A percentile compares a stretch with the other conserved stretches of the same genome.
These are phyloP conservation scores for Jaapia argillacea DNA, from an alignment of 768 basidiomycete genomes.

Conservation along the genomic window DNA sequence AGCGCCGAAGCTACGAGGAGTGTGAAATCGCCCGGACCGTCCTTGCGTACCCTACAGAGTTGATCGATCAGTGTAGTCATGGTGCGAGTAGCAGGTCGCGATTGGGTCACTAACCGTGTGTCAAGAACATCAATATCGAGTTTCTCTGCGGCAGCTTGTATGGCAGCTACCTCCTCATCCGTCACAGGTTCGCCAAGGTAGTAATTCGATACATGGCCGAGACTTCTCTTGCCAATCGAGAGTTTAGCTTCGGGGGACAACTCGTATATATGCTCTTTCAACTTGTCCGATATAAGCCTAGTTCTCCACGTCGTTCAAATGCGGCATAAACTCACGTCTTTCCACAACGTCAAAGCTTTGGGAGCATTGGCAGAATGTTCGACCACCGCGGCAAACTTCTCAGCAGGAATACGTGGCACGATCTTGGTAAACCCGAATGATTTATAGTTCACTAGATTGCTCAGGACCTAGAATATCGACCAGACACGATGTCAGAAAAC, in stretches of 20 bases:
- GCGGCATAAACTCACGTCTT: slow-evolving; percentile 29
- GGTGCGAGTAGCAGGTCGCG: too few species aligned
- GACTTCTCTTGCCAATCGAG: slow-evolving; percentile 69
- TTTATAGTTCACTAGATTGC: slow-evolving; percentile 67
- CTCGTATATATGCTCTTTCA: slow-evolving; percentile 70
- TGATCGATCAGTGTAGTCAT: not conserved
- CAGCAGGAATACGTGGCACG: slow-evolving; percentile 54
- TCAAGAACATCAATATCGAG: slow-evolving; percentile 71
- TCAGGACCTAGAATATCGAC: slow-evolving; percentile 27
- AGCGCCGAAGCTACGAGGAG: slow-evolving; percentile 69
- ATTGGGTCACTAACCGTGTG: slow-evolving; percentile 45
- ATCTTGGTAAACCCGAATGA: slow-evolving; percentile 84
- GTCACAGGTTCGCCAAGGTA: slow-evolving; percentile 66
- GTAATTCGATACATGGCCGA: slow-evolving; percentile 79
- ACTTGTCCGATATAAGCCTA: too few species aligned
- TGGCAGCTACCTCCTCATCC: slow-evolving; percentile 69
- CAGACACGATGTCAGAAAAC: not conserved
- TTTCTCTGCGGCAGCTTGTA: slow-evolving; percentile 70
- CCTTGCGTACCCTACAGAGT: slow-evolving; percentile 68
- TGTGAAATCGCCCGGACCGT: slow-evolving; percentile 47
- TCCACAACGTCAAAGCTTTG: slow-evolving; percentile 51
- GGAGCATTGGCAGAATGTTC: slow-evolving; percentile 47
- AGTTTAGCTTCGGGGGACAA: slow-evolving; percentile 52
- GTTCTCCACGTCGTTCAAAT: not conserved
- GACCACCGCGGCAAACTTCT: slow-evolving; percentile 56